Evolutionary conservation across 2,329 filamentous ascomycete species (phyloP).

Genomic region (Cladosporium sp.): DNA sequence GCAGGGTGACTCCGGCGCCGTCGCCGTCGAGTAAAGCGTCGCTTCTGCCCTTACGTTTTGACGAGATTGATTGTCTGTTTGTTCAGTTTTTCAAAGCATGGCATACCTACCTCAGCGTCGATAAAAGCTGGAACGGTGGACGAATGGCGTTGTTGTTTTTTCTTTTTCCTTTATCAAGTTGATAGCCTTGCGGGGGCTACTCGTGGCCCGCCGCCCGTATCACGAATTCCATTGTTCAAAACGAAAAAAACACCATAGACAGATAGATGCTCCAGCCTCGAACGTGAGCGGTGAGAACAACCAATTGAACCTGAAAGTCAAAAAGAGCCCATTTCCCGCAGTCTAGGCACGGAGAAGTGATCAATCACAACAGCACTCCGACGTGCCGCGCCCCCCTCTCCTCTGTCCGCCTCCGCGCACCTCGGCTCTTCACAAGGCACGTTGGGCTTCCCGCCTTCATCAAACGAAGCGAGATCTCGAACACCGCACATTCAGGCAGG

Average conservation of each 20-base stretch:
- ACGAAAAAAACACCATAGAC: not conserved
- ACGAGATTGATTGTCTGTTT: conserved; percentile 10
- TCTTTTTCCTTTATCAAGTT: not conserved
- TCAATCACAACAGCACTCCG: no score
- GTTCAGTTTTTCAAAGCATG: conserved; percentile 6
- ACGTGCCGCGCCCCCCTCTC: no score
- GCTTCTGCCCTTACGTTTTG: conserved; percentile 3
- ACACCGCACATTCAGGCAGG: no score
- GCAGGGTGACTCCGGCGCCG: conserved; percentile 16
- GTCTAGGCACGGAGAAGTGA: no score
- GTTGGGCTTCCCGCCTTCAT: no score
- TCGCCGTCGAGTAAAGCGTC: conserved; percentile 21
- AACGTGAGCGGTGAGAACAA: no score
- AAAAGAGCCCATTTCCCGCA: no score
- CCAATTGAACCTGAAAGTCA: no score
- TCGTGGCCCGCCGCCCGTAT: not conserved
- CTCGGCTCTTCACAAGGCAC: no score
- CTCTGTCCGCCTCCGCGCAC: no score
- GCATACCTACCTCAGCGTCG: not conserved
- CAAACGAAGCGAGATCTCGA: no score
- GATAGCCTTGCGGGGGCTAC: conserved; percentile 1
- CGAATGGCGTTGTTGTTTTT: not conserved
- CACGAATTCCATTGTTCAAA: conserved; percentile 8
- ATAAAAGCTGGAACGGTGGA: conserved; percentile 2
- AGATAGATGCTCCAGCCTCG: no score